Evolutionary conservation across 2,329 filamentous ascomycete species (phyloP).

Genomic region (Cercospora sp.): DNA sequence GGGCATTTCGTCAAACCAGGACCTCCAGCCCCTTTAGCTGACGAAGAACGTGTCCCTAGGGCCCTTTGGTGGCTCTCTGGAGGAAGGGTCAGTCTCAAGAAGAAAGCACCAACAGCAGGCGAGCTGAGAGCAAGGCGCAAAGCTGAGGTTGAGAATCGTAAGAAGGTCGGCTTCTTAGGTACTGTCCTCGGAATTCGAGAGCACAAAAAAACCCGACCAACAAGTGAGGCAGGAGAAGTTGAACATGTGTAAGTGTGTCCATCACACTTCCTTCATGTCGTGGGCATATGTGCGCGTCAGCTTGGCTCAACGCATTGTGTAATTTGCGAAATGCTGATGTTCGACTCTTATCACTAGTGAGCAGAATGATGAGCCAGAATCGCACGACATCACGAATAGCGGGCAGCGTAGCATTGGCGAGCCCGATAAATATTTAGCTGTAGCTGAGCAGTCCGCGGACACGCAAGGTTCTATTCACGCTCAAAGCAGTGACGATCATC

Average conservation of each 20-base stretch:
- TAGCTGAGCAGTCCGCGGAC: background rate
- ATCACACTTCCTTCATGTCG: background rate
- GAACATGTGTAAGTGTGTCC: background rate
- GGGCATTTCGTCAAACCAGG: background rate
- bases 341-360: background rate
- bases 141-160: constrained; percentile 12
- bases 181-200: constrained; percentile 9
- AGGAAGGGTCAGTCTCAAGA: constrained; percentile 9
- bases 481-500: background rate
- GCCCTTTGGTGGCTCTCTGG: constrained; percentile 18
- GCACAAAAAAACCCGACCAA: background rate
- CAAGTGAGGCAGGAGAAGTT: background rate
- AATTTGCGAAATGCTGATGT: background rate
- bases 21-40: background rate
- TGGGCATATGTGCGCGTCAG: background rate
- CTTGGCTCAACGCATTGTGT: background rate
- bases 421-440: too few species aligned
- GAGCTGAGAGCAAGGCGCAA: constrained; percentile 13
- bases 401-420: background rate
- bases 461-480: background rate
- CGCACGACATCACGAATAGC: background rate
- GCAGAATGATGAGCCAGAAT: background rate
- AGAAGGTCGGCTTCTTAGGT: constrained; percentile 8
- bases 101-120: constrained; percentile 13
- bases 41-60: constrained; percentile 16